Evolutionary conservation across 106 monocot species (phyloP).

Genomic region (Platanthera guangdongensis): DNA sequence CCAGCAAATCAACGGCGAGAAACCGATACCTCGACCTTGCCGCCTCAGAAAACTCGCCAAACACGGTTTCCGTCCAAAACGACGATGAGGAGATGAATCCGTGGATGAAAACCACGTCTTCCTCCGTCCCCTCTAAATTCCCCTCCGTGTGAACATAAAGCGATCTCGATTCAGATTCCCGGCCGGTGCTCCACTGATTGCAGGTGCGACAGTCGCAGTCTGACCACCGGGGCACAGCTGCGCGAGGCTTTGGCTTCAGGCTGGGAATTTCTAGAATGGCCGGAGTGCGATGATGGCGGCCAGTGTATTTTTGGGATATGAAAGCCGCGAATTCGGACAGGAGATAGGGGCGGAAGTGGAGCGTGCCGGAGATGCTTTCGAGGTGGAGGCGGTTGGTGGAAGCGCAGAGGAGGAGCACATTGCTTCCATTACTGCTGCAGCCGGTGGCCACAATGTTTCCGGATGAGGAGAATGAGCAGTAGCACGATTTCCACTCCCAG

Average conservation of each 20-base stretch:
- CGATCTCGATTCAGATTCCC: not conserved
- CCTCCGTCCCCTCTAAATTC: constrained; percentile 2
- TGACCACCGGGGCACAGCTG: constrained; percentile 9
- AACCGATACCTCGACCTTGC: constrained; percentile 46
- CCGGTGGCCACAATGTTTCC: constrained; percentile 8
- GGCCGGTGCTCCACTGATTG: constrained; percentile 7
- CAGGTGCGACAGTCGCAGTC: constrained; percentile 24
- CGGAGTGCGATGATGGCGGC: not conserved
- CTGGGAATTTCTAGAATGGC: constrained; percentile 5
- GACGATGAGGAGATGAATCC: constrained; percentile 86
- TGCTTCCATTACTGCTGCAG: constrained; percentile 11
- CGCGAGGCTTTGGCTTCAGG: constrained; percentile 20
- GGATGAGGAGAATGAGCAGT: constrained; percentile 16
- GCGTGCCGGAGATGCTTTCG: constrained; percentile 84
- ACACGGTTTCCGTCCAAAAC: constrained; percentile 95
- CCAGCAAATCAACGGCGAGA: constrained; percentile 71
- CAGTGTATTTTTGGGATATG: constrained; percentile 13
- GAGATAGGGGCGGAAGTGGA: constrained; percentile 58
- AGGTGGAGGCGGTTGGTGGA: constrained; percentile 52
- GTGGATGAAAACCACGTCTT: constrained; percentile 80
- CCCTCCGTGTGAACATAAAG: constrained; percentile 2
- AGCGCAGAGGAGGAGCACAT: constrained; percentile 52
- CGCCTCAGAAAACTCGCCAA: constrained; percentile 42
- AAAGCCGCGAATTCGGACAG: constrained; percentile 29
- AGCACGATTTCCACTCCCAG: constrained; percentile 26